Percentiles rank a stretch among this genome's conserved stretches.
Evolutionary conservation across 495 filamentous ascomycete species (phyloP).

Genomic region (Achaetomiella virescens): DNA sequence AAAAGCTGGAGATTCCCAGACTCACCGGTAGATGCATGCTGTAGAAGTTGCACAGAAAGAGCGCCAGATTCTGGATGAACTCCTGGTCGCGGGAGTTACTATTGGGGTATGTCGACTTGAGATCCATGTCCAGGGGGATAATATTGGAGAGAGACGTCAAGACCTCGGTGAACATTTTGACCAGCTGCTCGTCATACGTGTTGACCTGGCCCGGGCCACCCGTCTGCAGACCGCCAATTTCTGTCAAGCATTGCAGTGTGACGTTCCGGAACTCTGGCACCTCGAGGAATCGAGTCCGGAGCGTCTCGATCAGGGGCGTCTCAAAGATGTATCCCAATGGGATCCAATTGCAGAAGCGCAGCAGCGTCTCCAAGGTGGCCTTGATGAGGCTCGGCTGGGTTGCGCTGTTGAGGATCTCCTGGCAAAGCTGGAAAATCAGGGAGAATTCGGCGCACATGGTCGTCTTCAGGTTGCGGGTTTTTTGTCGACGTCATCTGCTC

Average conservation of each 20-base stretch:
- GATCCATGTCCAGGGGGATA: conserved; percentile 79
- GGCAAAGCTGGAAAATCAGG: conserved; percentile 93
- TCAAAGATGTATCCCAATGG: conserved; percentile 98
- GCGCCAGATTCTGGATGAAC: conserved; percentile 90
- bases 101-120: conserved; percentile 80
- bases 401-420: conserved; percentile 82
- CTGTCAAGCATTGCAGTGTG: conserved; percentile 91
- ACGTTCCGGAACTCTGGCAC: conserved; percentile 91
- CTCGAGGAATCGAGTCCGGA: conserved; percentile 83
- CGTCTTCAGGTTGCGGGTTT: conserved; percentile 88
- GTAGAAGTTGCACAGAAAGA: conserved; percentile 96
- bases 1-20: conserved; percentile 14
- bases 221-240: conserved; percentile 89
- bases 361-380: conserved; percentile 86
- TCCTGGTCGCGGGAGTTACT: conserved; percentile 95
- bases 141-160: conserved; percentile 82
- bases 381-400: conserved; percentile 85
- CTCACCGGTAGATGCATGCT: conserved; percentile 80
- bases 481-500: conserved; percentile 98
- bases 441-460: conserved; percentile 98
- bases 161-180: conserved; percentile 95
- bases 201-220: conserved; percentile 54
- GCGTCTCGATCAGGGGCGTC: conserved; percentile 89
- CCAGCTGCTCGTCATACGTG: conserved; percentile 85
- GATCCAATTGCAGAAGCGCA: conserved; percentile 98